phyloP scores from a whole-genome alignment of 306 rosid species.

The Carpinus viminea region DNA sequence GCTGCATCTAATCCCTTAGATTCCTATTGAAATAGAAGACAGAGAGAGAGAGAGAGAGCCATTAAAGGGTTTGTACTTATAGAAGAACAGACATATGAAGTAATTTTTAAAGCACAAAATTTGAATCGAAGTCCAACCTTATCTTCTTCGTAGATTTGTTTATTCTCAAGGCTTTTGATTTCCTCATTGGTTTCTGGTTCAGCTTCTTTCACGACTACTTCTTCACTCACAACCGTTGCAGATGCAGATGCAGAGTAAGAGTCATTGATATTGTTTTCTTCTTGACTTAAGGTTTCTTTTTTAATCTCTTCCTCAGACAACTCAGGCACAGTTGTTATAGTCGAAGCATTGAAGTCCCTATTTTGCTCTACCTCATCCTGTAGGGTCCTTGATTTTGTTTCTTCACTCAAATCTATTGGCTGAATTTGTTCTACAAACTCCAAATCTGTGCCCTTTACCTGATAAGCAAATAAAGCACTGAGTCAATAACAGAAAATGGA shows the following conservation, averaged over 20 bases:
- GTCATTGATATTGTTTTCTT: slow-evolving; percentile 4
- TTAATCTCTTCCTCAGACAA: slow-evolving; percentile 5
- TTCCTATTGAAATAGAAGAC: too few relatives aligned
- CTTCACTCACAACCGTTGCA: slow-evolving; percentile 16
- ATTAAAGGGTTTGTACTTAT: neutral
- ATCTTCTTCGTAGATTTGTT: too few relatives aligned
- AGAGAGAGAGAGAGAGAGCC: too few relatives aligned
- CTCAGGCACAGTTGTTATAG: slow-evolving; percentile 7
- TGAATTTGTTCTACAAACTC: slow-evolving; percentile 26
- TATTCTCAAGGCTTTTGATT: neutral
- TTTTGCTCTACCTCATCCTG: slow-evolving; percentile 23
- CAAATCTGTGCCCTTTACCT: slow-evolving; percentile 23
- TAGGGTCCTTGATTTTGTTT: slow-evolving; percentile 11
- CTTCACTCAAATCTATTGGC: slow-evolving; percentile 11
- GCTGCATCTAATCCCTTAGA: too few relatives aligned
- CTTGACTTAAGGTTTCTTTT: slow-evolving; percentile 3
- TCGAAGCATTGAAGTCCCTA: slow-evolving; percentile 6
- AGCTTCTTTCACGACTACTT: slow-evolving; percentile 23
- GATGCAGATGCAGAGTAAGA: neutral
- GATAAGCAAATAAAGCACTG: neutral
- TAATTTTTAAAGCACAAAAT: too few relatives aligned
- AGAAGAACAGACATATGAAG: neutral
- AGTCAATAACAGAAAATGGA: neutral
- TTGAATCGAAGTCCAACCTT: too few relatives aligned
- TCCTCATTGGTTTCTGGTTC: slow-evolving; percentile 24